phyloP scores from a whole-genome alignment of 225 moss, liverwort and hornwort species.

The Physcomitrium patens region DNA sequence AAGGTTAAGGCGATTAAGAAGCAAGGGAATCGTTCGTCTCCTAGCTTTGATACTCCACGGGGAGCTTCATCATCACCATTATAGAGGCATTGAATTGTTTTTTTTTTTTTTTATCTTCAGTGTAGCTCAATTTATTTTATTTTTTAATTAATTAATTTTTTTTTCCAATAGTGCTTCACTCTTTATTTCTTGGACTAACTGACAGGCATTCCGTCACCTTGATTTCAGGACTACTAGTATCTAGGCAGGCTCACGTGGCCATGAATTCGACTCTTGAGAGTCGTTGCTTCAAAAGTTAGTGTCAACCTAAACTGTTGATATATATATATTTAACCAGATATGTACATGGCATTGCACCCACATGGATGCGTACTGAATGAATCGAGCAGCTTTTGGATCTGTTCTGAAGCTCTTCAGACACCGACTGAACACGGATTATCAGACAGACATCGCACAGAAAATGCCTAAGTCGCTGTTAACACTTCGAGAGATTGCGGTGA shows the following conservation, averaged over 20 bases:
- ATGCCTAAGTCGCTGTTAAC: too few species aligned
- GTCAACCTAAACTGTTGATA: not conserved
- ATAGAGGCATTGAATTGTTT: constrained; percentile 31
- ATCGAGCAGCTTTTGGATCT: not conserved
- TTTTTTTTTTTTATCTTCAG: constrained; percentile 21
- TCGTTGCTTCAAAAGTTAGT: constrained; percentile 2
- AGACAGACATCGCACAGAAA: too few species aligned
- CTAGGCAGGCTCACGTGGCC: not conserved
- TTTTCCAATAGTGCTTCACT: constrained; percentile 21
- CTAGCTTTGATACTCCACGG: not conserved
- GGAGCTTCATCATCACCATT: constrained; percentile 16
- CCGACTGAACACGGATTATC: too few species aligned
- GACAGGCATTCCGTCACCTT: constrained; percentile 32
- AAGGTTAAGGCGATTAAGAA: constrained; percentile 73
- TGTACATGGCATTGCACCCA: constrained; percentile 27
- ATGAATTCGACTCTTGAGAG: constrained; percentile 4
- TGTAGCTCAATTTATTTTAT: not conserved
- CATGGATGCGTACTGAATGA: constrained; percentile 1
- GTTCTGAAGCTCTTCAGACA: too few species aligned
- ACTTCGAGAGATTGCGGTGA: too few species aligned
- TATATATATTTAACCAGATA: not conserved
- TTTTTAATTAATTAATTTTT: not conserved
- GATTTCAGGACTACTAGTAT: constrained; percentile 5
- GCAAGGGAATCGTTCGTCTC: constrained; percentile 35
- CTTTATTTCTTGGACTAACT: constrained; percentile 18